Conservation (phyloP, 768 basidiomycete genomes). For the Hericium erinaceus region DNA sequence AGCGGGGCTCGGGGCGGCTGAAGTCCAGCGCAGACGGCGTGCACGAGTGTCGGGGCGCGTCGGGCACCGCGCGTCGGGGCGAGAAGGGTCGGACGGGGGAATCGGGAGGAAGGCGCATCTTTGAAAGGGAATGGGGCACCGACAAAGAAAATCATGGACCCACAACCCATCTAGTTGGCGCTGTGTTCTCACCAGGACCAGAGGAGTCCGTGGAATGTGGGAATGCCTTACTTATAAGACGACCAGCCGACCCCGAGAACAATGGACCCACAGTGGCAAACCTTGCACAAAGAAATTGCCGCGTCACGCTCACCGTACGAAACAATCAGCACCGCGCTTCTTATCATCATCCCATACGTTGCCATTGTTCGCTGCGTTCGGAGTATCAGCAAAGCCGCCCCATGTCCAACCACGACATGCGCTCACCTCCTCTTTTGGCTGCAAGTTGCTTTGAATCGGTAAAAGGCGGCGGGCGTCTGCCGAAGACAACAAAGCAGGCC, state of each 20-base stretch:
- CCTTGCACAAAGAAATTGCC: conserved; percentile 4
- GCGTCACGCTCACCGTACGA: not conserved
- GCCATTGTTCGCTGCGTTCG: not conserved
- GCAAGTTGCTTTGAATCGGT: too few species aligned
- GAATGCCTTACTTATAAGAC: not conserved
- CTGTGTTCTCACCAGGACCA: not conserved
- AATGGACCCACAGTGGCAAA: conserved; percentile 14
- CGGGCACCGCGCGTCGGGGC: not conserved
- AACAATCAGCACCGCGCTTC: not conserved
- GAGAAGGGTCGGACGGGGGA: not conserved
- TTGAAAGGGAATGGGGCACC: not conserved
- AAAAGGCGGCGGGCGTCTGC: not conserved
- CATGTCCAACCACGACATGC: too few species aligned
- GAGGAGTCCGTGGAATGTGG: not conserved
- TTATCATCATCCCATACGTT: not conserved
- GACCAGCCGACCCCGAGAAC: not conserved
- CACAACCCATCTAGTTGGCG: conserved; percentile 11
- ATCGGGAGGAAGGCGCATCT: conserved; percentile 1
- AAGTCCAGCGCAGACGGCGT: not conserved
- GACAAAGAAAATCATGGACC: conserved; percentile 5
- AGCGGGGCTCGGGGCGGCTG: not conserved
- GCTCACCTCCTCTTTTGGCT: too few species aligned
- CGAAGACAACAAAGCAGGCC: not conserved
- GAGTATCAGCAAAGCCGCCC: too few species aligned
- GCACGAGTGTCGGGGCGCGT: conserved; percentile 3